Conservation (phyloP, 352 stramenopile genomes). For the Sclerospora graminicola region DNA sequence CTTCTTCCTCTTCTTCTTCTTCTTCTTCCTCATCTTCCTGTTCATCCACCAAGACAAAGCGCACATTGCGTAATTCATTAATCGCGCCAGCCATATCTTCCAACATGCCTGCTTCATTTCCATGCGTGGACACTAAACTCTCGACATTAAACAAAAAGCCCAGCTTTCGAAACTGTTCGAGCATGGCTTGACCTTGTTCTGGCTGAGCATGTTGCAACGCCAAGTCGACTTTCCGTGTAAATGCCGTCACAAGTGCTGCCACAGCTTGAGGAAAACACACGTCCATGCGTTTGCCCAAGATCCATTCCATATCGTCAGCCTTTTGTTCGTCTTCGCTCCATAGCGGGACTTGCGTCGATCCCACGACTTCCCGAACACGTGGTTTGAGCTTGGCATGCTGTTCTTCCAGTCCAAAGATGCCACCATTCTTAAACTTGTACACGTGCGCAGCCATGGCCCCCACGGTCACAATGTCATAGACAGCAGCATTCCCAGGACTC, state of each 20-base stretch:
- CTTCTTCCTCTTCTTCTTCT: constrained; percentile 25
- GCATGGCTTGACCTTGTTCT: constrained; percentile 41
- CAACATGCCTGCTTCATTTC: constrained; percentile 83
- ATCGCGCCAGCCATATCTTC: constrained; percentile 80
- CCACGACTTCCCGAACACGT: constrained; percentile 37
- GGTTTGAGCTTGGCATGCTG: constrained; percentile 63
- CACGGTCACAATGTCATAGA: constrained; percentile 83
- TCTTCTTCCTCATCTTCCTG: constrained; percentile 36
- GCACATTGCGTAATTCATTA: constrained; percentile 73
- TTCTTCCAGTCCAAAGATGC: constrained; percentile 63
- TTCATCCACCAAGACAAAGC: constrained; percentile 73
- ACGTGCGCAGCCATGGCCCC: constrained; percentile 79
- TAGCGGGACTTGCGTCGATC: constrained; percentile 46
- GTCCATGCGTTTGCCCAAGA: constrained; percentile 75
- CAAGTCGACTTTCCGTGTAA: constrained; percentile 73
- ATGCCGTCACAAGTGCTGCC: constrained; percentile 66
- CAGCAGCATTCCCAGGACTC: constrained; percentile 17
- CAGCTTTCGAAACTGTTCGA: constrained; percentile 69
- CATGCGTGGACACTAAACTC: constrained; percentile 76
- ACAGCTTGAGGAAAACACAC: constrained; percentile 77
- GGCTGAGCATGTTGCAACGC: constrained; percentile 43
- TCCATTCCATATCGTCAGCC: constrained; percentile 61
- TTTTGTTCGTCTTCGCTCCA: constrained; percentile 83
- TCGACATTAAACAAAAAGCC: constrained; percentile 81
- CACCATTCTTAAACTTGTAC: constrained; percentile 85